Evolutionary conservation across 2,329 filamentous ascomycete genomes (phyloP), one percentile per base, ranked within the genome.

Genomic region (Beauveria asiatica): DNA sequence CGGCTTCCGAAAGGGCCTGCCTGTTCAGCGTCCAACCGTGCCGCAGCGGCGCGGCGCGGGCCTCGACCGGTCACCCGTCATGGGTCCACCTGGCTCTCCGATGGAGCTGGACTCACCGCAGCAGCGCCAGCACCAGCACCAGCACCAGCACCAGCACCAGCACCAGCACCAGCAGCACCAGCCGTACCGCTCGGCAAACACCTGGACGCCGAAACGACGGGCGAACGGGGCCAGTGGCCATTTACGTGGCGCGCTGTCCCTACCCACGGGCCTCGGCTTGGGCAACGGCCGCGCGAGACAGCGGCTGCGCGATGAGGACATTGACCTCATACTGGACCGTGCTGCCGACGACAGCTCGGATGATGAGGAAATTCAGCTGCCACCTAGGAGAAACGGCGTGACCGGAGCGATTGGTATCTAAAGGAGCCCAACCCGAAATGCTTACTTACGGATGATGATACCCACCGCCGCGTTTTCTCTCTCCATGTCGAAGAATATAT

Each of bases 301-400:
- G n/a, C 69, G 72, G 5, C 64, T 84, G 44, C 74, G 74, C 2
- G 81, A 83, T 42, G 80, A 81, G 46, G 82, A 85, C 44, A 82
- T 85, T 60, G 82, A 85, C 61, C 74, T 77, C 42, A 83, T 85
- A 79, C 71, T 85, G 45, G 82, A 84, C 60, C 75, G 75, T 41
- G 80, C 75, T 2, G 79, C 76, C 2, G 78, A 79, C 49, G 77
- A 80, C 59, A 83, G 80, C 19, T 82, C 83, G 49, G 83, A 83
- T 17, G 82, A 84, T 33, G 79, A 78, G 37, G 82, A 84, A 67
- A 85, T 85, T 59, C 71, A 77, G 55, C 71, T 83, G 7, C 80
- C 80, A 0, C 63, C 65, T 57, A 69, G 65, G 46, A 69, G 63
- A 59, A 68, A 65, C 45, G 68, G 69, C 57, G 67, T 62, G 6